A percentile compares a stretch with the other conserved stretches of the same genome.
Evolutionary conservation across 2,329 filamentous ascomycete genomes (phyloP).

Genomic region (Phyllosticta capitalensis): DNA sequence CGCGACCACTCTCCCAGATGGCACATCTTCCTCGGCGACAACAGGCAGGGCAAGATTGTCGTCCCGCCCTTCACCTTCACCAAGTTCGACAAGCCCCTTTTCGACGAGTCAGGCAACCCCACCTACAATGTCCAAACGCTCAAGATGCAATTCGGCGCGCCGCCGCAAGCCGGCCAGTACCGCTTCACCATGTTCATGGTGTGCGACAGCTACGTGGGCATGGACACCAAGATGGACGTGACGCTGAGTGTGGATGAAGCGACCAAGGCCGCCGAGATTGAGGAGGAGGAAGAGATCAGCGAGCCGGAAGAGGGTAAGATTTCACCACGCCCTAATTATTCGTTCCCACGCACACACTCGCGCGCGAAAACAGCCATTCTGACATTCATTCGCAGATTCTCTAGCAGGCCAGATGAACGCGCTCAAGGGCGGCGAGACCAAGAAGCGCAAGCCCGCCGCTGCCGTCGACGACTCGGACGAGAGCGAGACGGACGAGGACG

Average conservation of each 20-base stretch:
- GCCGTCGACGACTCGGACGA: constrained; percentile 53
- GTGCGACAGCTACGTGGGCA: constrained; percentile 90
- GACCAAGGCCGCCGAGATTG: constrained; percentile 70
- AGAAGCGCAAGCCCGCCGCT: constrained; percentile 48
- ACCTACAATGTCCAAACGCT: constrained; percentile 94
- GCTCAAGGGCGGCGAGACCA: constrained; percentile 60
- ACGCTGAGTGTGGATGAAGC: constrained; percentile 83
- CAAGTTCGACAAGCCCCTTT: constrained; percentile 81
- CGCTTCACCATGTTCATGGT: constrained; percentile 90
- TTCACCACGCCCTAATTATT: too few species aligned
- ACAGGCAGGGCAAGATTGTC: constrained; percentile 89
- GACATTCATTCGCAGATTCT: constrained; percentile 52
- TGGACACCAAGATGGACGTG: constrained; percentile 87
- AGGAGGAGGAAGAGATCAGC: constrained; percentile 87
- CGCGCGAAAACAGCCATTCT: constrained; percentile 17
- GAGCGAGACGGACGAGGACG: constrained; percentile 51
- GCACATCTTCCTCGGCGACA: constrained; percentile 91
- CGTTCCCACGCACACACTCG: too few species aligned
- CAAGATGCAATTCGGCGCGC: constrained; percentile 58
- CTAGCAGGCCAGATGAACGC: constrained; percentile 85
- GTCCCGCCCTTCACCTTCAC: constrained; percentile 95
- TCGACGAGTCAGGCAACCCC: constrained; percentile 69
- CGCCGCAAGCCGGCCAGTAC: constrained; percentile 63
- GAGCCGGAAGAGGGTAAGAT: constrained; percentile 92
- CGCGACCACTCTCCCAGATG: constrained; percentile 84